These are phyloP conservation scores for Salix viminalis DNA, from an alignment of 345 rosid genomes.

Conservation along the genomic window DNA sequence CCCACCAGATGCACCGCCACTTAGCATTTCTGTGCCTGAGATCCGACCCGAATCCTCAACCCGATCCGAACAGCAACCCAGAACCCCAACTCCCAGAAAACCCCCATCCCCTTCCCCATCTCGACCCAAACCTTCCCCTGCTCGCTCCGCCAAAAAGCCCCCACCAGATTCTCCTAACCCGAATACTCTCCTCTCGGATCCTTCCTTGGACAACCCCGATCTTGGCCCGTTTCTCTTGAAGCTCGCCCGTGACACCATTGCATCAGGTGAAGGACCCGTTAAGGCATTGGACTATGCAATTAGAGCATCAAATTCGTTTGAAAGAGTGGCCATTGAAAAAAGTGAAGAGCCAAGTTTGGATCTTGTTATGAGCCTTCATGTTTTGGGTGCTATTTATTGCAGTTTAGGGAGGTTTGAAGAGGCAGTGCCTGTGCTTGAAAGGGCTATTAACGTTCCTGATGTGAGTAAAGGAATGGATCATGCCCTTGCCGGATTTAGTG, in stretches of 20 bases:
- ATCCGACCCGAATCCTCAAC: slow-evolving; percentile 27
- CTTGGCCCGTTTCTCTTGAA: slow-evolving; percentile 96
- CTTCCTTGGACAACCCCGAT: slow-evolving; percentile 95
- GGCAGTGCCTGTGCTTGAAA: slow-evolving; percentile 80
- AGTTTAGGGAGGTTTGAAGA: slow-evolving; percentile 92
- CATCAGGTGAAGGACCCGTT: slow-evolving; percentile 88
- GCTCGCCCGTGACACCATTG: slow-evolving; percentile 88
- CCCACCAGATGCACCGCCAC: slow-evolving; percentile 65
- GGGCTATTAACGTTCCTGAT: slow-evolving; percentile 84
- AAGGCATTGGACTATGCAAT: slow-evolving; percentile 88
- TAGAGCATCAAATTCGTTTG: slow-evolving; percentile 88
- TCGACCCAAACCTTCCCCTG: slow-evolving; percentile 74
- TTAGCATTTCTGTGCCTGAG: slow-evolving; percentile 63
- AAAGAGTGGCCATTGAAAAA: slow-evolving; percentile 33
- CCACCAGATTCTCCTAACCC: slow-evolving; percentile 59
- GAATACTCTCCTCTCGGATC: slow-evolving; percentile 31
- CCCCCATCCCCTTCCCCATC: slow-evolving; percentile 77
- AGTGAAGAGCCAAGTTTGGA: slow-evolving; percentile 75
- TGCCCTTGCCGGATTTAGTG: slow-evolving; percentile 86
- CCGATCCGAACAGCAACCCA: slow-evolving; percentile 42
- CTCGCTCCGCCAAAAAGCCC: slow-evolving; percentile 61
- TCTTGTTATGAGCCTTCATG: slow-evolving; percentile 94
- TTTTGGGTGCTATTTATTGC: slow-evolving; percentile 87
- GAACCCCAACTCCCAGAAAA: slow-evolving; percentile 33
- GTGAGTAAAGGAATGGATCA: slow-evolving; percentile 68